Evolutionary conservation across 2,329 filamentous ascomycete genomes (phyloP).

Genomic region (Bipolaris zeicola): DNA sequence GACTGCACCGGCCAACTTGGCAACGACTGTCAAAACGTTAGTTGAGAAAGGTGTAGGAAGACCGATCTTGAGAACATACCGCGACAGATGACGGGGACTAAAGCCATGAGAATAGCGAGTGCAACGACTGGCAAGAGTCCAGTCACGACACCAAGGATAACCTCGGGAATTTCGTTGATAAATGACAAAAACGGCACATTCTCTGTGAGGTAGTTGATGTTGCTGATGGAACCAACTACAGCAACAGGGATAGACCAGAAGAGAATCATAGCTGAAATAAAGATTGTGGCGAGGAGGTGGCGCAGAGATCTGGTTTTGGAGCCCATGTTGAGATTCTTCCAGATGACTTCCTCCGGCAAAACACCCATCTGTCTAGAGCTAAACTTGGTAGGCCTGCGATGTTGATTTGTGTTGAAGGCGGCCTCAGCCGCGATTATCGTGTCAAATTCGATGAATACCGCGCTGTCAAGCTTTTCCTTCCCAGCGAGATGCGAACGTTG

Average conservation of each 20-base stretch:
- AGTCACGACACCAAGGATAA: slow-evolving; percentile 52
- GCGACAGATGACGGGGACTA: slow-evolving; percentile 52
- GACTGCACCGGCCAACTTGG: slow-evolving; percentile 41
- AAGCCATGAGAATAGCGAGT: slow-evolving; percentile 51
- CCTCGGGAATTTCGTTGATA: slow-evolving; percentile 49
- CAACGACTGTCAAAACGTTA: slow-evolving; percentile 27
- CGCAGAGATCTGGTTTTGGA: slow-evolving; percentile 37
- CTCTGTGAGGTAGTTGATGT: slow-evolving; percentile 50
- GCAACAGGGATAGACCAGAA: slow-evolving; percentile 55
- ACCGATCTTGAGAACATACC: background rate
- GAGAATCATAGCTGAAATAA: slow-evolving; percentile 50
- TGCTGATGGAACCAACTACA: slow-evolving; percentile 51
- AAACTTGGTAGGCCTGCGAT: slow-evolving; percentile 25
- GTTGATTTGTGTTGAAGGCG: slow-evolving; percentile 58
- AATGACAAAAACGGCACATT: slow-evolving; percentile 49
- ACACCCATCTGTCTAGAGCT: slow-evolving; percentile 51
- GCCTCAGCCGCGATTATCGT: slow-evolving; percentile 81
- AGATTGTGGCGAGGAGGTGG: slow-evolving; percentile 42
- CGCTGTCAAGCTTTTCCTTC: slow-evolving; percentile 69
- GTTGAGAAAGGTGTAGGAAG: background rate
- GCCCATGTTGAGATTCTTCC: slow-evolving; percentile 52
- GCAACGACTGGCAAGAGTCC: slow-evolving; percentile 53
- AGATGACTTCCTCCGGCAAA: slow-evolving; percentile 54
- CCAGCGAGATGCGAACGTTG: slow-evolving; percentile 71
- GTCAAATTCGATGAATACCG: slow-evolving; percentile 88